Base-by-base conservation (phyloP, 139 green algal species). In the Coccomyxa sp. region DNA sequence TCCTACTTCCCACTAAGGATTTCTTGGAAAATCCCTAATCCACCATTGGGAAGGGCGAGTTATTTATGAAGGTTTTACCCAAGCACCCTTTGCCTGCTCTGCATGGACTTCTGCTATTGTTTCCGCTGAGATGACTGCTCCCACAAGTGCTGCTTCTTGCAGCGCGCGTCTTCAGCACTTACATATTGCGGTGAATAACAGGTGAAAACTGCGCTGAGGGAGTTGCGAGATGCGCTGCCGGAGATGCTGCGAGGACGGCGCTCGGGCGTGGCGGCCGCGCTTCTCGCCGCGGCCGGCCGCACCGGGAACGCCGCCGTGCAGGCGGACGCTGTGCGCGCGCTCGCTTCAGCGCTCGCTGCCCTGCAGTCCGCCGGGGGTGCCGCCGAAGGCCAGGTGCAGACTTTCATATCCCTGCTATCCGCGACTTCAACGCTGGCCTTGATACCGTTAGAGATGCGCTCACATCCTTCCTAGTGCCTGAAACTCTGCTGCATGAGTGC, bases 181-280 rank as follows among this genome's bases (percentile, higher is more conserved):
- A 9, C 7, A 71, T 71, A n/a, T n/a, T n/a, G 63, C 63, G 7
- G 1, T 71, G 18, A 25, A 71, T 80, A 7, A 28, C 76, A 80
- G 88, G 85, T 93, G 30, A 89, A 88, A 81, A 28, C 80, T 25
- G 80, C 93, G 87, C 88, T 91, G 83, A 86, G 87, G 25, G 89
- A 92, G 79, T 83, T 96, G 38, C 51, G 71, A 13, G 68, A 82
- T 13, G 57, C 82, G 18, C 82, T 96, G 76, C 58, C 76, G 10
- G 85, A 91, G 67, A 88, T 97, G 83, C 88, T 97, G 79, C 77
- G 85, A n/a, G 66, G 82, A 57, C 82, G 89, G 60, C 86, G 93
- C 31, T 82, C 82, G 13, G 93, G 92, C 25, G 92, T 97, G 63
- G 82, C 94, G 13, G 93, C 91, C n/a, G 92, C 92, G 32, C 88